Evolutionary conservation across 371 early-diverging fungal genomes (phyloP).

Genomic region (Syncephalastrum monosporum): DNA sequence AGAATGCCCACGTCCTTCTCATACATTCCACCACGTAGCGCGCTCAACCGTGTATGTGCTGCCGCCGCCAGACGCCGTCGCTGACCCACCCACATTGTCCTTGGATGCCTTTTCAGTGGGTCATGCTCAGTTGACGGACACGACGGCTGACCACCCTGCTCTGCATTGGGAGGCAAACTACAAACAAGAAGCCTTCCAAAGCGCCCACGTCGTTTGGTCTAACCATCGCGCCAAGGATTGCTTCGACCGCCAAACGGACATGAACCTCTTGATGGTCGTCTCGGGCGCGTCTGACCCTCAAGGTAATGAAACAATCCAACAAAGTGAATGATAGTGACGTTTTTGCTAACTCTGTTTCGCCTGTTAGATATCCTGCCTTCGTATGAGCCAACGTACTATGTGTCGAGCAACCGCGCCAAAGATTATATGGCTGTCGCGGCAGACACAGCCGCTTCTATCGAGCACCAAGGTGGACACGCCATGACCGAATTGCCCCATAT

Average conservation of each 20-base stretch:
- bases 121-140: constrained; percentile 21
- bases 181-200: constrained; percentile 13
- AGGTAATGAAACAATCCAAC: constrained; percentile 8
- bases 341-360: not conserved
- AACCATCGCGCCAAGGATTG: constrained; percentile 13
- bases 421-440: constrained; percentile 28
- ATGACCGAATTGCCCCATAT: constrained; percentile 7
- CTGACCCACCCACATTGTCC: constrained; percentile 13
- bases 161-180: constrained; percentile 16
- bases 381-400: constrained; percentile 34
- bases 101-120: constrained; percentile 23
- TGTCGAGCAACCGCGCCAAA: constrained; percentile 29
- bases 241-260: constrained; percentile 16
- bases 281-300: constrained; percentile 16
- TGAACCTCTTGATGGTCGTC: constrained; percentile 13
- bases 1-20: too few species aligned
- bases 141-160: constrained; percentile 14
- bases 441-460: constrained; percentile 11
- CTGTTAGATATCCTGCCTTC: constrained; percentile 17
- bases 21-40: too few species aligned
- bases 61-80: too few species aligned
- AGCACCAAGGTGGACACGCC: too few species aligned
- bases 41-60: too few species aligned
- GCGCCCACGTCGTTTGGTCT: constrained; percentile 17
- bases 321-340: not conserved